Conservation (phyloP, 768 basidiomycete species). For the Dioszegia hungarica region DNA sequence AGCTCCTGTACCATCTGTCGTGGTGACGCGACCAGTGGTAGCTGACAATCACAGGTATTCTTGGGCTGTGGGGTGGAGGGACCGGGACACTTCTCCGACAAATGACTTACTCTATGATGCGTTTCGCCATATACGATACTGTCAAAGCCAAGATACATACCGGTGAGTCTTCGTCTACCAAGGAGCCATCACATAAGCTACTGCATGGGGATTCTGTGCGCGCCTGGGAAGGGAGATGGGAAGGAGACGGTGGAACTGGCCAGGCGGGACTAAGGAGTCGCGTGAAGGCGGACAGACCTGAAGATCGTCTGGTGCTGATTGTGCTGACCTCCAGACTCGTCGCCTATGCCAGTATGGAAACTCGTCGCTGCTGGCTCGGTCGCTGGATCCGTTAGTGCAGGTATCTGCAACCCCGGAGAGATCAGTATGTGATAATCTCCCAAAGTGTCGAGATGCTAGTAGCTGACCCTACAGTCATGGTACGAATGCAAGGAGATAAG, state of each 20-base stretch:
- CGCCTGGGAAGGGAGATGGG: no score
- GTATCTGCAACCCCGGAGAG: conserved; percentile 69
- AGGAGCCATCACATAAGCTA: conserved; percentile 26
- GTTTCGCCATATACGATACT: conserved; percentile 92
- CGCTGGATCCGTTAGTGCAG: conserved; percentile 75
- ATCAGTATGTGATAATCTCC: conserved; percentile 10
- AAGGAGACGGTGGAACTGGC: no score
- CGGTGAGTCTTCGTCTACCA: conserved; percentile 42
- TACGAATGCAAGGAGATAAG: conserved; percentile 84
- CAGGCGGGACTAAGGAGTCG: no score
- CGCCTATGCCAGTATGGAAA: conserved; percentile 66
- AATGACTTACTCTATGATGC: conserved; percentile 85
- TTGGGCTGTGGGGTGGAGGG: conserved; percentile 80
- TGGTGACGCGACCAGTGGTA: no score
- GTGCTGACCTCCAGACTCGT: conserved; percentile 24
- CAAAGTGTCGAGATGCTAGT: not conserved
- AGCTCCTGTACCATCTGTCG: not conserved
- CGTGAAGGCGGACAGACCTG: no score
- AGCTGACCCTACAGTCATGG: conserved; percentile 45
- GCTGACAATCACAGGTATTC: conserved; percentile 36
- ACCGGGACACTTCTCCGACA: conserved; percentile 84
- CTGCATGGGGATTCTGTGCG: no score
- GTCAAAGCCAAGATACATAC: conserved; percentile 78
- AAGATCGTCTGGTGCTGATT: no score
- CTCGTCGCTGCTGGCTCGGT: conserved; percentile 76